A percentile compares a stretch with the other conserved stretches of the same genome.
Conservation (phyloP, 176 grass and related monocot species). For the Oryza glumipatula region DNA sequence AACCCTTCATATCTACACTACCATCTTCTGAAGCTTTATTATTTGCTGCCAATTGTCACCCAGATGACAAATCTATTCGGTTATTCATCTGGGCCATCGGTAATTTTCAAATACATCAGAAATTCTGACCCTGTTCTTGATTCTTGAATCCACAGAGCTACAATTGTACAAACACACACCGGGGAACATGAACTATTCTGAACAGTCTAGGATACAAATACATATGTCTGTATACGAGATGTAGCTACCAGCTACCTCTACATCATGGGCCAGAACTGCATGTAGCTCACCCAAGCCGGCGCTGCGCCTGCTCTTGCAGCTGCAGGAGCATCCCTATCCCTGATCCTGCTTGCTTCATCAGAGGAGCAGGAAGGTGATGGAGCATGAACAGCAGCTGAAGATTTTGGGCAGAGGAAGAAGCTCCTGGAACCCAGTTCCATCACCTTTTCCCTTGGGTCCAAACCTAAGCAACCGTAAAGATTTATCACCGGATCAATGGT, state of each 20-base stretch:
- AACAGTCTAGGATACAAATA: background rate
- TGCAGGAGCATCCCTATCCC: background rate
- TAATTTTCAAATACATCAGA: background rate
- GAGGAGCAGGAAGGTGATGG: slow-evolving; percentile 43
- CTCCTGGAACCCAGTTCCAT: slow-evolving; percentile 81
- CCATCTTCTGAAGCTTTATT: slow-evolving; percentile 16
- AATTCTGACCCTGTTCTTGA: background rate
- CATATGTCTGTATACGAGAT: background rate
- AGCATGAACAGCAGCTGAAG: slow-evolving; percentile 19
- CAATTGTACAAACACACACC: background rate
- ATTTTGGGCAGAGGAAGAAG: slow-evolving; percentile 90
- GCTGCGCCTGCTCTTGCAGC: slow-evolving; percentile 13
- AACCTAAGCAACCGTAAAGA: slow-evolving; percentile 43
- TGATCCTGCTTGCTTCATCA: slow-evolving; percentile 32
- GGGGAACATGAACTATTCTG: background rate
- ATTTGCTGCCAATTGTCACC: background rate
- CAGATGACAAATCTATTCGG: background rate
- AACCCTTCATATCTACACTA: background rate
- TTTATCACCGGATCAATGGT: background rate
- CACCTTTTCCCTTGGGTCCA: slow-evolving; percentile 69
- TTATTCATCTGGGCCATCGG: background rate
- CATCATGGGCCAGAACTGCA: slow-evolving; percentile 63
- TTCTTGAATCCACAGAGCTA: background rate
- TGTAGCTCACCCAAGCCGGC: slow-evolving; percentile 49
- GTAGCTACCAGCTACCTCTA: background rate